Conservation (phyloP, 2,329 filamentous ascomycete genomes). For the Phialemoniopsis sp. region DNA sequence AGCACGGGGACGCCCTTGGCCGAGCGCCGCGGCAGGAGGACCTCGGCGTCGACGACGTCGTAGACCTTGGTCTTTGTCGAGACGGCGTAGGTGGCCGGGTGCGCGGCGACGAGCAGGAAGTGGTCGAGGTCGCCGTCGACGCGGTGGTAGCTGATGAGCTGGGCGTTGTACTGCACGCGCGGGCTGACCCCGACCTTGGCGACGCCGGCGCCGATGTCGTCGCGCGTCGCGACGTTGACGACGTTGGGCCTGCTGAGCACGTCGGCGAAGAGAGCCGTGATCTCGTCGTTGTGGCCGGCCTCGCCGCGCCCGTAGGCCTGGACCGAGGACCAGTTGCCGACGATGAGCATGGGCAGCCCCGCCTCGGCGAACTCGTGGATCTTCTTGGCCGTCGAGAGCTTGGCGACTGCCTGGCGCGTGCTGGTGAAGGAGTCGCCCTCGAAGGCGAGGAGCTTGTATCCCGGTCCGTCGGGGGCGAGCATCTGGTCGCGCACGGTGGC, state of each 20-base stretch:
- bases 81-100: slow-evolving; percentile 6
- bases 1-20: slow-evolving; percentile 5
- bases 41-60: slow-evolving; percentile 4
- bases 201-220: slow-evolving; percentile 4
- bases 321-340: slow-evolving; percentile 6
- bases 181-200: slow-evolving; percentile 2
- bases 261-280: neutral
- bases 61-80: slow-evolving; percentile 4
- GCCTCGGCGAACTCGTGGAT: slow-evolving; percentile 11
- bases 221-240: slow-evolving; percentile 1
- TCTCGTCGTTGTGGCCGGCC: neutral
- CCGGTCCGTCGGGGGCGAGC: slow-evolving; percentile 14
- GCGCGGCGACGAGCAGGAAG: slow-evolving; percentile 5
- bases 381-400: slow-evolving; percentile 5
- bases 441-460: slow-evolving; percentile 15
- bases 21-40: slow-evolving; percentile 4
- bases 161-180: slow-evolving; percentile 5
- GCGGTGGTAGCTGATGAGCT: slow-evolving; percentile 7
- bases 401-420: slow-evolving; percentile 7
- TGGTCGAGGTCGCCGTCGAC: slow-evolving; percentile 7
- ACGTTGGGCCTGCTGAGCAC: slow-evolving; percentile 6
- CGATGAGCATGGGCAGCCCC: slow-evolving; percentile 15
- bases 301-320: slow-evolving; percentile 1
- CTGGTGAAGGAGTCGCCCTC: slow-evolving; percentile 13
- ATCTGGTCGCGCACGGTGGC: slow-evolving; percentile 4